A percentile compares a stretch with the other conserved stretches of the same genome.
Evolutionary conservation across 768 basidiomycete genomes (phyloP).

Genomic region (Suillus cothurnatus): DNA sequence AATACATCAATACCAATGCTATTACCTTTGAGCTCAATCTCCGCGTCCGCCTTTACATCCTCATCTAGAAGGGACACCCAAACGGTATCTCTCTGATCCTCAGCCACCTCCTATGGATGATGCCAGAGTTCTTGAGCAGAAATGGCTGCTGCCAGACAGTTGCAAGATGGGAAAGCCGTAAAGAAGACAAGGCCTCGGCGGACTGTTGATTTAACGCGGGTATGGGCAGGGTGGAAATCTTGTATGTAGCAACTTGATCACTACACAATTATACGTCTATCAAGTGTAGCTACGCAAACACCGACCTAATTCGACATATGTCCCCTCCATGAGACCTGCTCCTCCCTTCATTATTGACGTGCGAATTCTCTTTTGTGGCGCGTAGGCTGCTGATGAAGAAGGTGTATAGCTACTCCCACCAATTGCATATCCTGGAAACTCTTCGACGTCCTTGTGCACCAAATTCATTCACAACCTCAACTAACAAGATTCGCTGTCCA

Average conservation of each 20-base stretch:
- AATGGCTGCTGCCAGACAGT: conserved; percentile 68
- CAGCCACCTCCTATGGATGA: conserved; percentile 83
- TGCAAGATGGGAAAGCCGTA: conserved; percentile 77
- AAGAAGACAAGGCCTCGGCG: conserved; percentile 92
- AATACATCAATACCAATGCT: conserved; percentile 49
- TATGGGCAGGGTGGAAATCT: conserved; percentile 83
- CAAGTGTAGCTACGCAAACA: conserved; percentile 65
- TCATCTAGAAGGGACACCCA: conserved; percentile 76
- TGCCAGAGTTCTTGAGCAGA: conserved; percentile 77
- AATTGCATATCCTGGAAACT: conserved; percentile 87
- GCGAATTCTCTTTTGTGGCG: conserved; percentile 32
- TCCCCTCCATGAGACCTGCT: conserved; percentile 78
- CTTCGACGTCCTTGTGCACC: conserved; percentile 92
- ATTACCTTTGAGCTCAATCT: conserved; percentile 48
- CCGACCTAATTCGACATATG: conserved; percentile 76
- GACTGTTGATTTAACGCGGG: conserved; percentile 94
- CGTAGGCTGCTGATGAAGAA: conserved; percentile 29
- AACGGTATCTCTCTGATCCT: conserved; percentile 61
- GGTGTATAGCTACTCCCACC: conserved; percentile 83
- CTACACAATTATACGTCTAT: background rate
- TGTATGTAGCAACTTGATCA: conserved; percentile 47
- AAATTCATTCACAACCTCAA: conserved; percentile 99
- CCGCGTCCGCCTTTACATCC: conserved; percentile 38
- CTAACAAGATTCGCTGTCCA: conserved; percentile 97
- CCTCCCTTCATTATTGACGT: conserved; percentile 92